phyloP scores from a whole-genome alignment of 2,329 filamentous ascomycete genomes.

The Botrytis deweyae region DNA sequence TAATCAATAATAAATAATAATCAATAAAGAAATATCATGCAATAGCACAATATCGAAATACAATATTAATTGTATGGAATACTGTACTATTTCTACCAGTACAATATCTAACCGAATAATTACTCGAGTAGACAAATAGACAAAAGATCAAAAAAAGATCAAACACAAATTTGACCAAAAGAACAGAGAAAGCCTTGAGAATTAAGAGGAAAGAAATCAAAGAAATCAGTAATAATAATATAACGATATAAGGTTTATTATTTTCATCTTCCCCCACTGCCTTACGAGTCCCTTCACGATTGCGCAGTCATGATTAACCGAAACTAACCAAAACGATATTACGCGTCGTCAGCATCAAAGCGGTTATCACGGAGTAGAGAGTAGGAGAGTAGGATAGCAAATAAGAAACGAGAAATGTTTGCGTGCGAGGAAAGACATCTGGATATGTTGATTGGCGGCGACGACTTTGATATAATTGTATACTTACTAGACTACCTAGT shows the following conservation, averaged over 20 bases:
- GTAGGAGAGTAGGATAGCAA: background rate
- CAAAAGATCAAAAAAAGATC: background rate
- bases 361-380: background rate
- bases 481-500: no score
- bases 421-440: background rate
- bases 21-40: background rate
- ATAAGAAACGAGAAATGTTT: background rate
- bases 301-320: slow-evolving; percentile 6
- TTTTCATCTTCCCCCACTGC: slow-evolving; percentile 1
- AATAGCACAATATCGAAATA: background rate
- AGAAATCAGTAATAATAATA: background rate
- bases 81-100: background rate
- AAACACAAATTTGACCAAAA: background rate
- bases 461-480: background rate
- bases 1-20: background rate
- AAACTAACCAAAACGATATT: background rate
- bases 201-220: background rate
- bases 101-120: background rate
- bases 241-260: background rate
- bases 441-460: background rate
- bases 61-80: background rate
- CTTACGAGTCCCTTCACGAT: slow-evolving; percentile 13
- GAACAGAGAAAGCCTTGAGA: background rate
- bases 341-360: slow-evolving; percentile 18
- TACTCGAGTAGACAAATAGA: no score